Evolutionary conservation across 2,329 filamentous ascomycete species (phyloP), one percentile per base, ranked within the genome.

Genomic region (Sporothrix inflata): DNA sequence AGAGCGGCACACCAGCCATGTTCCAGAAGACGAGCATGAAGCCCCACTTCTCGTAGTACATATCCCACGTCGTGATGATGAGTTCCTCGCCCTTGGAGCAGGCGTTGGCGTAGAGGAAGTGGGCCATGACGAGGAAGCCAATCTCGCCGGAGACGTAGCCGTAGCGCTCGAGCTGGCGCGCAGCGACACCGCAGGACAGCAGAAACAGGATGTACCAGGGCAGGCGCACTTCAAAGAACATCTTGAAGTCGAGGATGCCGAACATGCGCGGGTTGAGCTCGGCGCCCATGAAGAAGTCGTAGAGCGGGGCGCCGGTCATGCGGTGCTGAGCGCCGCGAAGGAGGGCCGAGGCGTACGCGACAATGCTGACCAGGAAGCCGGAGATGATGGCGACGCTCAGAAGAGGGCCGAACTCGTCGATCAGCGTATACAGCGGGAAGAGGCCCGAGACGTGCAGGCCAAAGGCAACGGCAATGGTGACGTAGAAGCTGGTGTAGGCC

Each of bases 1-100:
- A 91, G 72, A 95, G 85, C 1, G 92, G 92, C 21, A 94, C 92
- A 77, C 92, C 92, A 47, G 92, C 91, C 81, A 95, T 83, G 82
- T 94, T 95, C 92, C 92, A 95, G 86, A 94, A 95, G 80, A 94
- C 94, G 74, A 95, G 87, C 91, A 95, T 94, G 84, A 94, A 95
- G 72, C 92, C 92, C 87, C 91, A 92, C 83, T 95, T 94, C 84
- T 95, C 92, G 78, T 92, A 93, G 84, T 94, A 94, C 90, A 96
- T 94, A 79, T 96, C 92, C 90, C 92, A 95, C 60, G 91, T 93
- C 14, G 90, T 91, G 72, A 92, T 86, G 80, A 95, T 94, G 78
- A 91, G 87, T 82, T 95, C 91, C 83, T 96, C 92, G 55, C 91
- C 92, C 83, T 95, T 95, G 76, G 89, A 88, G 83, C 92, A 94